Evolutionary conservation across 2,329 filamentous ascomycete genomes (phyloP).

Genomic region (Phaeosphaeria sp.): DNA sequence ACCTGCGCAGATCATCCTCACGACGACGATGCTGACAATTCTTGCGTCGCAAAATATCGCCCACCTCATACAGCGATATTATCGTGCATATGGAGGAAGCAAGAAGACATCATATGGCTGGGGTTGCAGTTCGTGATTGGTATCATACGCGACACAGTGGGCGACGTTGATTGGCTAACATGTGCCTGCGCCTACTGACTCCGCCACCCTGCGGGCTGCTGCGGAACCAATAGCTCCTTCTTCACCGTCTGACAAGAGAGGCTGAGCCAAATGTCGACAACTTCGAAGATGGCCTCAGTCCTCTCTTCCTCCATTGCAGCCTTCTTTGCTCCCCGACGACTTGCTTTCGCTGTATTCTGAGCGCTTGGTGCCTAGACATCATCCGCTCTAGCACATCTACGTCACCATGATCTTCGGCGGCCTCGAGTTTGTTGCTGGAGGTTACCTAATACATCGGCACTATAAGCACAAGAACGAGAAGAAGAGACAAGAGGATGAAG

Average conservation of each 20-base stretch:
- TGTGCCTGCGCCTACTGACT: constrained; percentile 18
- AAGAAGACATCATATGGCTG: not conserved
- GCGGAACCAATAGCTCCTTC: constrained; percentile 8
- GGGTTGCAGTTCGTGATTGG: constrained; percentile 1
- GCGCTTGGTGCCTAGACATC: not conserved
- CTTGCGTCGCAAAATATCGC: not conserved
- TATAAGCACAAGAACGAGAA: constrained; percentile 46
- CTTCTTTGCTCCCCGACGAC: not conserved
- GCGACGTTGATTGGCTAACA: constrained; percentile 10
- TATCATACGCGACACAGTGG: constrained; percentile 1
- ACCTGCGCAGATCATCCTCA: too few species aligned
- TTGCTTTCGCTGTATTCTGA: constrained; percentile 1
- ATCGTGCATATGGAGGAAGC: not conserved
- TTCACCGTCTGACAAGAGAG: constrained; percentile 25
- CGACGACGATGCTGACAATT: too few species aligned
- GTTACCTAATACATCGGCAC: constrained; percentile 43
- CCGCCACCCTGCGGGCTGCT: constrained; percentile 30
- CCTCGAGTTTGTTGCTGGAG: constrained; percentile 46
- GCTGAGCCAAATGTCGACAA: constrained; percentile 22
- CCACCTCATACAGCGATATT: not conserved
- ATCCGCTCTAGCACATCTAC: not conserved
- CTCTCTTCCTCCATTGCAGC: constrained; percentile 3
- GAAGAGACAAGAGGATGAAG: constrained; percentile 34
- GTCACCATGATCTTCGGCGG: constrained; percentile 48
- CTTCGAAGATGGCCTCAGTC: constrained; percentile 24